A percentile compares a stretch with the other conserved stretches of the same genome.
phyloP scores from a whole-genome alignment of 768 basidiomycete species.

The Zangia roseola region DNA sequence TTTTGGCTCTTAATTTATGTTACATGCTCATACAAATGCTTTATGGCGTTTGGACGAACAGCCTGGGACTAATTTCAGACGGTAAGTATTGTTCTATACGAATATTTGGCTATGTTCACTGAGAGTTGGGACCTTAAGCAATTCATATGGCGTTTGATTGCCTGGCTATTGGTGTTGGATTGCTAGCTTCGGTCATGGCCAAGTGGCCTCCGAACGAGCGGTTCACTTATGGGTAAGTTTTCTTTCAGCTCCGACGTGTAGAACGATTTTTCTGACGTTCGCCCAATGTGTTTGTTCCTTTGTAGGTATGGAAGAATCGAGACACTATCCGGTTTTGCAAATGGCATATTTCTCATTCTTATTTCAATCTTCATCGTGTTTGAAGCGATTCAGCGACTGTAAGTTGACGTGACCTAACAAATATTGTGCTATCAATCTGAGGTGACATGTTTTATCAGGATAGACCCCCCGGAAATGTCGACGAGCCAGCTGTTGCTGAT shows the following conservation, averaged over 20 bases:
- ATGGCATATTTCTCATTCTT: constrained; percentile 89
- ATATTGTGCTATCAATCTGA: not conserved
- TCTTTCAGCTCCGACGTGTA: not conserved
- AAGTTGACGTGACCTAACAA: constrained; percentile 26
- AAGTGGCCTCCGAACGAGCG: constrained; percentile 94
- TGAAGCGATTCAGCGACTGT: constrained; percentile 95
- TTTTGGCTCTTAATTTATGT: constrained; percentile 88
- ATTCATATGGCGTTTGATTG: constrained; percentile 99
- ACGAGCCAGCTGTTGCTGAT: constrained; percentile 89
- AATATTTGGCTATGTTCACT: not conserved
- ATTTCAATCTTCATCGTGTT: constrained; percentile 99
- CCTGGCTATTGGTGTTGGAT: constrained; percentile 92
- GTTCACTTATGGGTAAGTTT: constrained; percentile 88
- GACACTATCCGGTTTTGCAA: constrained; percentile 96
- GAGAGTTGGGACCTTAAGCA: constrained; percentile 47
- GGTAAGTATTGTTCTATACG: constrained; percentile 51
- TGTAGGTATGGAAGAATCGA: constrained; percentile 91
- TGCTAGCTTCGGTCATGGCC: constrained; percentile 96
- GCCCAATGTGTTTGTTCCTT: not conserved
- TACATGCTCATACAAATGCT: constrained; percentile 98
- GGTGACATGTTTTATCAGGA: constrained; percentile 37
- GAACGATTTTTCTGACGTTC: not conserved
- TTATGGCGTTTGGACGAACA: constrained; percentile 98
- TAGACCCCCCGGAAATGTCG: constrained; percentile 98
- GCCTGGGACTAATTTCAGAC: constrained; percentile 93